These are phyloP conservation scores for Trichoderma semiorbis DNA, from an alignment of 2,329 filamentous ascomycete genomes.

Conservation along the genomic window DNA sequence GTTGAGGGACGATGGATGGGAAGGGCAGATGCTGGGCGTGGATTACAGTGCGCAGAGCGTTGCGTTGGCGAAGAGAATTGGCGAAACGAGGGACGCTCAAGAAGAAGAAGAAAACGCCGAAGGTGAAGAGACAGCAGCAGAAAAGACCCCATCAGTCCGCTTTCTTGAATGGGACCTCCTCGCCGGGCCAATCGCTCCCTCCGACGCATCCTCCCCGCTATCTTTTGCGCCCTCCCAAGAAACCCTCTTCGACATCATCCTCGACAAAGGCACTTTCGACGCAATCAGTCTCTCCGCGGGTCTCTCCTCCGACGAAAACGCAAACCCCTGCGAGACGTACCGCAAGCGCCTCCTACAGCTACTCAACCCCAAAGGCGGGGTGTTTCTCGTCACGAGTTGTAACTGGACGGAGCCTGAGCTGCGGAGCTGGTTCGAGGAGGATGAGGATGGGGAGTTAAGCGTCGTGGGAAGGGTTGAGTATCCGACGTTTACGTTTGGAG, in stretches of 20 bases:
- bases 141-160: constrained; percentile 28
- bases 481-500: constrained; percentile 84
- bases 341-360: constrained; percentile 63
- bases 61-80: constrained; percentile 66
- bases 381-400: constrained; percentile 87
- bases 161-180: constrained; percentile 64
- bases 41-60: constrained; percentile 82
- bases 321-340: constrained; percentile 71
- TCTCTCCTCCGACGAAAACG: constrained; percentile 25
- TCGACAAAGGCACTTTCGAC: constrained; percentile 99
- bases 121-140: too few species aligned
- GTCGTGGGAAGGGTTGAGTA: constrained; percentile 72
- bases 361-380: constrained; percentile 61
- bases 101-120: neutral
- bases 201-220: constrained; percentile 26
- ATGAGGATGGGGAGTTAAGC: constrained; percentile 47
- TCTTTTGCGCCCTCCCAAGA: neutral
- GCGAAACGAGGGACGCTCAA: constrained; percentile 26
- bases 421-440: constrained; percentile 67
- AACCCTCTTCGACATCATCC: constrained; percentile 80
- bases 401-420: constrained; percentile 97
- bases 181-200: constrained; percentile 35
- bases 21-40: constrained; percentile 72
- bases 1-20: constrained; percentile 63
- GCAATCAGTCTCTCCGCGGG: constrained; percentile 74